Conservation (phyloP, 1,284 basidiomycete species). For the Bondarzewia mesenterica region DNA sequence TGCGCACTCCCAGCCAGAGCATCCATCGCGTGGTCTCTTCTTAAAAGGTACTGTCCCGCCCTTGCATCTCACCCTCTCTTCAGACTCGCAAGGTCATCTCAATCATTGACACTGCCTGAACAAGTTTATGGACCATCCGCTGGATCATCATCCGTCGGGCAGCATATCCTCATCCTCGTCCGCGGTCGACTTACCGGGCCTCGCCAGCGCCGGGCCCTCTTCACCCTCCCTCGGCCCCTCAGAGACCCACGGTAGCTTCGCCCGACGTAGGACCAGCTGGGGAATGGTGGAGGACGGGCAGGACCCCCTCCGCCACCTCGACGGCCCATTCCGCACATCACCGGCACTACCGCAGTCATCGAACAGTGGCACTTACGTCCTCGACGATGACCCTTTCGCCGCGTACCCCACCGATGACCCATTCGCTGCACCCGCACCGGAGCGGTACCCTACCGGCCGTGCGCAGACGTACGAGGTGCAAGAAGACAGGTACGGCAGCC, state of each 20-base stretch:
- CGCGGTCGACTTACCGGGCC: slow-evolving; percentile 21
- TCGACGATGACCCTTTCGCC: not conserved
- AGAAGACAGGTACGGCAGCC: not conserved
- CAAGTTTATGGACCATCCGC: too few species aligned
- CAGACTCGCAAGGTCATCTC: too few species aligned
- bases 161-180: not conserved
- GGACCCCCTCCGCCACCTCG: slow-evolving; percentile 40
- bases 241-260: slow-evolving; percentile 25
- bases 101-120: too few species aligned
- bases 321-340: not conserved
- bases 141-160: too few species aligned
- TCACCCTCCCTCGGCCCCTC: slow-evolving; percentile 45
- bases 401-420: slow-evolving; percentile 31
- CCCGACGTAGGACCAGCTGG: slow-evolving; percentile 53
- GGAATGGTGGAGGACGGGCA: slow-evolving; percentile 34
- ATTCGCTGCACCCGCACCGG: slow-evolving; percentile 29
- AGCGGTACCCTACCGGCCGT: slow-evolving; percentile 22
- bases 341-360: not conserved
- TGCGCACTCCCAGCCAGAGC: too few species aligned
- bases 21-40: too few species aligned
- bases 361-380: not conserved
- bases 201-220: slow-evolving; percentile 31
- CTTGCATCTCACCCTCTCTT: too few species aligned
- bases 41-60: too few species aligned
- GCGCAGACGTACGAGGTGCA: not conserved